Evolutionary conservation across 768 basidiomycete species (phyloP).

Genomic region (Leucocoprinus leucothites): DNA sequence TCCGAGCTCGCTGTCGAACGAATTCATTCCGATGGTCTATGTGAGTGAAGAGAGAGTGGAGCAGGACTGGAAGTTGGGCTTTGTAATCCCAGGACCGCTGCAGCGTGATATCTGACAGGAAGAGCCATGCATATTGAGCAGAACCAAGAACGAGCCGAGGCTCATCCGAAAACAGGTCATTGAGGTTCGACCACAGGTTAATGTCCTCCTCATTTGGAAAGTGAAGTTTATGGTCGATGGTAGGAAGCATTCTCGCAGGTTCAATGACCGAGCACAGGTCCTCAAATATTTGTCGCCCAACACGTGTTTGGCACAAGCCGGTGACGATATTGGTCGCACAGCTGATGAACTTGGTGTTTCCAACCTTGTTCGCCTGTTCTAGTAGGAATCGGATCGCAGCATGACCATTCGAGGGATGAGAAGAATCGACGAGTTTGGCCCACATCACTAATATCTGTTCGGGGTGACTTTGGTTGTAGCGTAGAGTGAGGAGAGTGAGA

Average conservation of each 20-base stretch:
- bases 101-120: constrained; percentile 72
- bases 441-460: constrained; percentile 82
- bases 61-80: constrained; percentile 65
- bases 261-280: constrained; percentile 85
- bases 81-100: constrained; percentile 76
- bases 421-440: constrained; percentile 71
- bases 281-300: constrained; percentile 71
- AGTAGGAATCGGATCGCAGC: constrained; percentile 80
- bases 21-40: constrained; percentile 73
- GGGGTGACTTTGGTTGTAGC: constrained; percentile 69
- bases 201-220: constrained; percentile 64
- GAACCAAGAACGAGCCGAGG: constrained; percentile 71
- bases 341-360: constrained; percentile 71
- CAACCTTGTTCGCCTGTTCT: constrained; percentile 84
- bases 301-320: constrained; percentile 74
- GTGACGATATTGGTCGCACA: constrained; percentile 82
- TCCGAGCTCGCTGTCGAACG: constrained; percentile 66
- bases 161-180: constrained; percentile 69
- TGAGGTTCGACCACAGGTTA: constrained; percentile 78
- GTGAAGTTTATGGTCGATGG: constrained; percentile 65
- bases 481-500: constrained; percentile 77
- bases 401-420: constrained; percentile 70
- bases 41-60: constrained; percentile 80
- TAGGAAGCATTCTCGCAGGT: constrained; percentile 80
- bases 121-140: constrained; percentile 87